Evolutionary conservation across 106 monocot species (phyloP).

Genomic region (Allium fistulosum): DNA sequence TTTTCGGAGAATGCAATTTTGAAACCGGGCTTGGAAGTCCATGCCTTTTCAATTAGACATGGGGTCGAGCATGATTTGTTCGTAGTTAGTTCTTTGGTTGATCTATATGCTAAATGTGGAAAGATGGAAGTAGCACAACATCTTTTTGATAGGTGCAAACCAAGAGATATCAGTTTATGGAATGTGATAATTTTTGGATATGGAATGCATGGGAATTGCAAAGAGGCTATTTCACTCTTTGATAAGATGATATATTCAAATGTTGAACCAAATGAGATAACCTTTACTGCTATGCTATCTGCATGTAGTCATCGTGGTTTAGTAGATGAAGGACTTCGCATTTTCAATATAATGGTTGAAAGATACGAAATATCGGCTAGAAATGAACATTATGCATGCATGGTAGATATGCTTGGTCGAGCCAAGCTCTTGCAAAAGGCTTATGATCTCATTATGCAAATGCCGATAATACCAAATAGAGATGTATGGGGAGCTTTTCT

Average conservation of each 20-base stretch:
- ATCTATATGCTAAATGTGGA: constrained; percentile 45
- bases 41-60: constrained; percentile 38
- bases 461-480: constrained; percentile 21
- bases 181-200: constrained; percentile 41
- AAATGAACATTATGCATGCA: constrained; percentile 31
- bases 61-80: constrained; percentile 19
- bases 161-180: constrained; percentile 20
- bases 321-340: constrained; percentile 16
- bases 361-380: constrained; percentile 7
- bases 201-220: constrained; percentile 30
- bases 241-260: constrained; percentile 16
- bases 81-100: constrained; percentile 11
- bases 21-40: constrained; percentile 46
- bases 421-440: constrained; percentile 25
- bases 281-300: constrained; percentile 29
- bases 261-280: constrained; percentile 24
- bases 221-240: constrained; percentile 22
- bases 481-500: constrained; percentile 30
- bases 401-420: constrained; percentile 38
- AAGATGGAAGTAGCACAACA: constrained; percentile 10
- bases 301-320: constrained; percentile 43
- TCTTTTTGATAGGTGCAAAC: constrained; percentile 13
- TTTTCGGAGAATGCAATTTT: constrained; percentile 29
- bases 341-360: constrained; percentile 26
- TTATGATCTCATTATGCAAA: constrained; percentile 14